Base-by-base conservation (phyloP, 1,284 basidiomycete species). In the Cryptococcus jaspeensis region DNA sequence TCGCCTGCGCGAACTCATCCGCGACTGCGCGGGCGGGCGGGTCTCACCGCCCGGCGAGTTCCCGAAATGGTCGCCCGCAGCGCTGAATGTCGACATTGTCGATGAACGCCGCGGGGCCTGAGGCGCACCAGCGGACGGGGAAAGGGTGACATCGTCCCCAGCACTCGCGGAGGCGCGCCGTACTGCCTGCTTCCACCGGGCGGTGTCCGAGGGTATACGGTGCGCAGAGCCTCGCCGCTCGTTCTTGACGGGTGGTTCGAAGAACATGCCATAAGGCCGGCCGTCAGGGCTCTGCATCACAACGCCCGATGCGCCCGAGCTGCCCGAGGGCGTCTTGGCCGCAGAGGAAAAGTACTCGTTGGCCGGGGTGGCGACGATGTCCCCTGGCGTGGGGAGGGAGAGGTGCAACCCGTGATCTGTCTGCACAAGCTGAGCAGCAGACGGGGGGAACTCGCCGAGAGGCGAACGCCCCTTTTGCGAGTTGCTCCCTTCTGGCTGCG, bases 201-300 rank as follows among this genome's bases (percentile, higher is more conserved):
- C 12, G 20, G 54, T 40, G 5, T 63, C 63, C 16, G 62, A 62
- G 3, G 56, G 55, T 15, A 62, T 51, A 6, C 65, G 49, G n/a
- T 58, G 58, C 18, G 52, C 46, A 4, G 70, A 70, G 2, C 42
- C 53, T 20, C 70, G 53, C 41, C 71, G 58, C 39, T 71, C 67
- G 7, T 58, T 55, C 51, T 66, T 69, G 12, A 63, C 62, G 3
- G 73, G 78, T 0, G 95, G 95, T 65, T 94, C 89, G 77, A 99
- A 99, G 78, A 93, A 92, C 62, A 99, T 94, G 6, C 92, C 94
- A 20, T 91, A 85, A 0, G 92, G 90, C 61, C 92, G 86, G 0
- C 95, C 95, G 70, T 96, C 92, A 0, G 91, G 90, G 69, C 87
- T 90, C 63, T 94, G 91, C 50, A 99, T 88, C 43, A 98, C 84